Evolutionary conservation across 2,329 filamentous ascomycete species (phyloP).

Genomic region (Teratosphaeria destructans): DNA sequence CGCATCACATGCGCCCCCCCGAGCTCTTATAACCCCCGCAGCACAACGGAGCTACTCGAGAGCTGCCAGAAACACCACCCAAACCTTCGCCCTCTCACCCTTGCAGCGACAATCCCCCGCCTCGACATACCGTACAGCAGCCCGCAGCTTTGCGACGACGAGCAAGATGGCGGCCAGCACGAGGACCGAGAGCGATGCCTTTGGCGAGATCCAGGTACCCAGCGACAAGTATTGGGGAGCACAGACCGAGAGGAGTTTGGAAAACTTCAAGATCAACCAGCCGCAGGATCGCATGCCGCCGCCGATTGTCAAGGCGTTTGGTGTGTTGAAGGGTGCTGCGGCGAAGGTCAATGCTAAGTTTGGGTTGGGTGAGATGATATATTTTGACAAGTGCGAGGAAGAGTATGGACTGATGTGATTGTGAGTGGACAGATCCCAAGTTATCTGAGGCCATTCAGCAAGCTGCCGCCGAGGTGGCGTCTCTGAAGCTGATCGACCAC

Average conservation of each 20-base stretch:
- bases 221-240: slow-evolving; percentile 97
- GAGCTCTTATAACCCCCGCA: slow-evolving; percentile 2
- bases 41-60: slow-evolving; percentile 2
- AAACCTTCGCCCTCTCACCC: background rate
- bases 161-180: slow-evolving; percentile 34
- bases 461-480: slow-evolving; percentile 85
- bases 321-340: slow-evolving; percentile 92
- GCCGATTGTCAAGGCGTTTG: slow-evolving; percentile 84
- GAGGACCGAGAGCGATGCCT: slow-evolving; percentile 90
- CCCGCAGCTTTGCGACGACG: slow-evolving; percentile 11
- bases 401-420: background rate
- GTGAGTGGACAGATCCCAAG: slow-evolving; percentile 56
- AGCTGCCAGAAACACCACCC: background rate
- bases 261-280: slow-evolving; percentile 99
- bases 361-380: slow-evolving; percentile 58
- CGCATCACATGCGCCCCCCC: slow-evolving; percentile 1
- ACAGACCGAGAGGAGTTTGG: slow-evolving; percentile 89
- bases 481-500: slow-evolving; percentile 88
- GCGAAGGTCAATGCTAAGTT: slow-evolving; percentile 92
- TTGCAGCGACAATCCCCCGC: background rate
- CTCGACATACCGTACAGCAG: background rate
- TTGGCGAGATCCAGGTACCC: slow-evolving; percentile 89
- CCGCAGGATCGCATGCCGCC: slow-evolving; percentile 97
- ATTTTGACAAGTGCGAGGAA: background rate
- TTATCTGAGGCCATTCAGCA: slow-evolving; percentile 87